Evolutionary conservation across 2,329 filamentous ascomycete genomes (phyloP), one percentile per base, ranked within the genome.

Genomic region (Fusarium pininemorale): DNA sequence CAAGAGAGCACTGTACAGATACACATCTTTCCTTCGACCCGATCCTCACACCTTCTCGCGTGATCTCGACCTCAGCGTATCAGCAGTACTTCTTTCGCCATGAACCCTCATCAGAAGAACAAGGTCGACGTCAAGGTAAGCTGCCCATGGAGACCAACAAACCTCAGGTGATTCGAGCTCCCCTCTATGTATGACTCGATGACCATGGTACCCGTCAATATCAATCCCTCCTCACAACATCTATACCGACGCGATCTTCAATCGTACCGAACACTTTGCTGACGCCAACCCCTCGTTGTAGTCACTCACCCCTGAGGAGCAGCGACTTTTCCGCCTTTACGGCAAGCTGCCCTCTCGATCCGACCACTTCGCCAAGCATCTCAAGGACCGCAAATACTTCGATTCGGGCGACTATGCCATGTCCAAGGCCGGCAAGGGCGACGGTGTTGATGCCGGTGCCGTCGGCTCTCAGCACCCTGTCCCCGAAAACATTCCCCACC

Each of bases 371-470:
- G 95, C 97, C 88, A 98, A 98, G 88, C 97, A 98, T 83, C 90
- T 98, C 82, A 98, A 98, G 90, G 96, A 98, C 84, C 95, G 96
- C 87, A 99, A 97, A 87, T 98, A 98, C 87, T 98, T 98, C 84
- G 95, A 98, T 87, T 96, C 93, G 69, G 95, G 95, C 81, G 95
- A 98, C 86, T 98, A 98, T 80, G 95, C 95, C 81, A 93, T 98
- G 86, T 96, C 93, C 84, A 98, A 98, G 87, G 96, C 96, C 69
- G 96, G 96, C 84, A 98, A 98, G 87, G 95, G 94, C 83, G 94
- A 95, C 80, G 93, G 96, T 81, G 93, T 96, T 80, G 96, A 97
- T 81, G 94, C 97, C 69, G 97, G 96, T 81, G 93, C 93, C 80
- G 94, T 99, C 80, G 96, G 96, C 80, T 95, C 94, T 80, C 93